Evolutionary conservation across 164 flowering plant species (phyloP), one percentile per base, ranked within the genome.

Genomic region (Magnolia changhungtana): DNA sequence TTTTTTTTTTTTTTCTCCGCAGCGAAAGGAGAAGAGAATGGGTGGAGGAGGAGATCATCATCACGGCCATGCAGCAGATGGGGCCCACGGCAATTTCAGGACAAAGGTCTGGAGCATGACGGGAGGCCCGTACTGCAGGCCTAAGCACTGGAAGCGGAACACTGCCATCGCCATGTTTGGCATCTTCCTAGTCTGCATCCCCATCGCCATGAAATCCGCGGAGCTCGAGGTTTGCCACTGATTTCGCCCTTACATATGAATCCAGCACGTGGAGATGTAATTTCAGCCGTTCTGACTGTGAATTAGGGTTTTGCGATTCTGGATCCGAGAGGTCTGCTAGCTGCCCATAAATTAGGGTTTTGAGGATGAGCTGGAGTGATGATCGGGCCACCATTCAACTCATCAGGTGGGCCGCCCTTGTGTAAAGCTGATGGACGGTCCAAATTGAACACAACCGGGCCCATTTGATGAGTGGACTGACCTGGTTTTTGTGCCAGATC

Each of bases 151-250:
- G 98, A 88, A 81, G 78, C 90, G 98, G 59, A 95, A 95, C 85
- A 91, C 97, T 5, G 98, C 97, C 67, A 81, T 95, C 68, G 98
- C 98, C 82, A 89, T 95, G 94, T 78, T 74, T 72, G 97, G 97
- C 31, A 71, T 90, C 79, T 80, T 93, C 79, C 92, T 95, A 69
- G 71, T 90, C 76, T 93, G 98, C 81, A 91, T 95, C 73, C 98
- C 98, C 66, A 87, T 95, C 78, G 96, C 96, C 84, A 90, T 89
- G 90, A 87, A 84, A 74, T 95, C 98, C 1, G 97, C 97, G 16
- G 85, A 95, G 82, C 98, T 95, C 52, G 98, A 95, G 98, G 98
- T 95, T 49, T 9, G 50, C 16, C 45, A 37, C 45, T 37, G 45
- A 37, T 37, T 37, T 37, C 45, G 45, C 45, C 63, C 18, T 50